phyloP scores from a whole-genome alignment of 495 filamentous ascomycete species.

The Aspergillus kassunensis region DNA sequence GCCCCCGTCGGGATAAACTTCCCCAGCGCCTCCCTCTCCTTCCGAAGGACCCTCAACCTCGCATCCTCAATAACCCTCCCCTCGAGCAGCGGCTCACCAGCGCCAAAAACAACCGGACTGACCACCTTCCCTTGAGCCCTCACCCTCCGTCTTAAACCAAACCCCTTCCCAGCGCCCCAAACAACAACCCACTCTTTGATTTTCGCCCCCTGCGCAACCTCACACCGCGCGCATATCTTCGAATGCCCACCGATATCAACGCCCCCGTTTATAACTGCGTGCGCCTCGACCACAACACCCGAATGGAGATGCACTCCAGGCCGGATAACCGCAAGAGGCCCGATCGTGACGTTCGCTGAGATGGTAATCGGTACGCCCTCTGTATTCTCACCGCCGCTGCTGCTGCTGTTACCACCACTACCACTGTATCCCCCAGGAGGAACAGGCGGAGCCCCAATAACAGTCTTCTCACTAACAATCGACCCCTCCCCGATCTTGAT shows the following conservation, averaged over 20 bases:
- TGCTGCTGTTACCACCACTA: not conserved
- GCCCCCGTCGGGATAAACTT: conserved; percentile 35
- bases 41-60: conserved; percentile 41
- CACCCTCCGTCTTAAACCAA: conserved; percentile 31
- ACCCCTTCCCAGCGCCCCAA: conserved; percentile 33
- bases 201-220: conserved; percentile 22
- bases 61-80: conserved; percentile 44
- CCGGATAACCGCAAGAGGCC: conserved; percentile 27
- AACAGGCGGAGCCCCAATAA: conserved; percentile 47
- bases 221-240: conserved; percentile 38
- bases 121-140: conserved; percentile 23
- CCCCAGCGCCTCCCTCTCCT: conserved; percentile 40
- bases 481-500: conserved; percentile 69
- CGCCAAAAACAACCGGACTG: conserved; percentile 20
- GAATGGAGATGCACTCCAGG: conserved; percentile 38
- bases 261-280: conserved; percentile 25
- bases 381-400: not conserved
- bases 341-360: conserved; percentile 35
- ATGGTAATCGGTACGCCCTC: conserved; percentile 26
- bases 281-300: conserved; percentile 31
- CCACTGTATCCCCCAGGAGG: conserved; percentile 4
- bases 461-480: conserved; percentile 70
- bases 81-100: conserved; percentile 21
- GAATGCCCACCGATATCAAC: conserved; percentile 38
- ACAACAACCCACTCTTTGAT: conserved; percentile 44